Base-by-base conservation (phyloP, 768 basidiomycete genomes). In the Exsudoporus frostii region DNA sequence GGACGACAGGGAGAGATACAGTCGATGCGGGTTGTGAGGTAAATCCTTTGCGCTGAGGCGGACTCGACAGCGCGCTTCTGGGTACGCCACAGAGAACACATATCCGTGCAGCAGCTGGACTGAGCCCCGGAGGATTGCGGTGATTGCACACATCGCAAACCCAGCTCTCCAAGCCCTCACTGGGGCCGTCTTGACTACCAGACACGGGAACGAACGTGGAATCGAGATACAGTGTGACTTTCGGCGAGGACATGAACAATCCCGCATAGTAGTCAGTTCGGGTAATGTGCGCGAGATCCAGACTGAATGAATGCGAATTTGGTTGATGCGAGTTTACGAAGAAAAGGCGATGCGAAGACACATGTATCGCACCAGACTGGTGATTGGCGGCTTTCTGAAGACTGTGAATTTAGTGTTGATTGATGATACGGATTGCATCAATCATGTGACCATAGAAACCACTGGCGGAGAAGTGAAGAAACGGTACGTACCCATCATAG, bases 181-280 rank as follows among this genome's bases (percentile, higher is more conserved):
- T 67, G 55, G 59, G 40, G 29, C 66, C 61, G 58, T 63, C 70
- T 66, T 57, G 68, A 58, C 32, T 48, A 55, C 51, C 65, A 51
- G 59, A 60, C 62, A 53, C 53, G 60, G 55, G 54, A 56, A 59
- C 46, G 46, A 56, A 59, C n/a, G 53, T 44, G 47, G 69, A 51
- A 59, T 79, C 72, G 29, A 92, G 76, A 63, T 84, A 75, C 5
- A 95, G 72, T 1, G 96, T 95, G 51, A 96, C 79, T 71, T 99
- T 99, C 2, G 96, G 63, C 0, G 89, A 92, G 4, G 90, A 93
- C 48, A 82, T 88, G 76, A 98, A 88, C 46, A 98, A 81, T 2
- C 96, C 93, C 4, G 86, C 85, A 65, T 96, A 98, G 69, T 88
- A 80, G 49, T 97, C 92, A 1, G 94, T 96, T 62, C 86, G 86